phyloP scores from a whole-genome alignment of 106 monocot genomes.

The Cymbidium sinense region DNA sequence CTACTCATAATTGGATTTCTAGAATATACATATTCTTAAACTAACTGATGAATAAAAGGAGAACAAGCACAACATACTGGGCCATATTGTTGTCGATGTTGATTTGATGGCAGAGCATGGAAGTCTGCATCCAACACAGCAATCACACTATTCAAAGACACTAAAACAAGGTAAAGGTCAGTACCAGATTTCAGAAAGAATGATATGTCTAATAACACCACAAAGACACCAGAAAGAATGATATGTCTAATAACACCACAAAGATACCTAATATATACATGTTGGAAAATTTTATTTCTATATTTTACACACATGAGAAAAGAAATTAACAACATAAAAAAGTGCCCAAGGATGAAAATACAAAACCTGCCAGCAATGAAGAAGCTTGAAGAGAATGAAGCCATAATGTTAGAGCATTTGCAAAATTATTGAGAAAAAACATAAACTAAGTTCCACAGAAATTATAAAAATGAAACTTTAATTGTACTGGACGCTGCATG shows the following conservation, averaged over 20 bases:
- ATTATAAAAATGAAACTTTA: neutral
- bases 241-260: no score
- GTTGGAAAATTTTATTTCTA: neutral
- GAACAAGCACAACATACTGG: conserved; percentile 52
- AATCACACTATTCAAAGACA: conserved; percentile 90
- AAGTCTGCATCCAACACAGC: conserved; percentile 98
- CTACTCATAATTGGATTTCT: neutral
- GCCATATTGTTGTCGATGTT: conserved; percentile 88
- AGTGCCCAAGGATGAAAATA: neutral
- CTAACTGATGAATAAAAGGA: neutral
- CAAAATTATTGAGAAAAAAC: neutral
- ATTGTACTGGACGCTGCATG: neutral
- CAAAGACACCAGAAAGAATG: no score
- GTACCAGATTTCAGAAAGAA: neutral
- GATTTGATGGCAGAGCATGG: conserved; percentile 78
- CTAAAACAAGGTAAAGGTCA: conserved; percentile 37
- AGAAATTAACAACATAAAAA: neutral
- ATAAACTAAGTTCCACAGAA: neutral
- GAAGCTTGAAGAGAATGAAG: neutral
- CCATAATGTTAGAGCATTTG: neutral
- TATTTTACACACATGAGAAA: neutral
- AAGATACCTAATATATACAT: neutral
- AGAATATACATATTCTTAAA: neutral
- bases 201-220: neutral
- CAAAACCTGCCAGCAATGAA: neutral